A percentile compares a stretch with the other conserved stretches of the same genome.
Evolutionary conservation across 2,329 filamentous ascomycete genomes (phyloP).

Genomic region (Gliomastix tumulicola): DNA sequence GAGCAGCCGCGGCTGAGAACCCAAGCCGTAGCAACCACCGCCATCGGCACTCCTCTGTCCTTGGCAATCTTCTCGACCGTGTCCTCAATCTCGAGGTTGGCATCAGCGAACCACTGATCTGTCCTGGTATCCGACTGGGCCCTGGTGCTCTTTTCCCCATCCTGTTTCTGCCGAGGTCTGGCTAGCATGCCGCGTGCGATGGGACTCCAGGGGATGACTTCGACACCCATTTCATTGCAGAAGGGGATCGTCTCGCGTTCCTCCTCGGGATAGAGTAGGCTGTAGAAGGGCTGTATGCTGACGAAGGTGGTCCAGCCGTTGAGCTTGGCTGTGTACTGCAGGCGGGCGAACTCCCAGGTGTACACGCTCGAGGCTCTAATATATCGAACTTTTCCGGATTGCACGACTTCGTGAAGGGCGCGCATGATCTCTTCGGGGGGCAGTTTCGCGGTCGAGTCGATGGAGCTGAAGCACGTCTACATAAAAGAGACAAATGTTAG

Average conservation of each 20-base stretch:
- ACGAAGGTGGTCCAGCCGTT: conserved; percentile 1
- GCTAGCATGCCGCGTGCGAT: conserved; percentile 22
- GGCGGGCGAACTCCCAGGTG: conserved; percentile 14
- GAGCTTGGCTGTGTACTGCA: conserved; percentile 12
- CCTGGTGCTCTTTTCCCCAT: conserved; percentile 8
- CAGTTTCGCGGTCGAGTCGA: conserved; percentile 44
- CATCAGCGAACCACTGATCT: conserved; percentile 16
- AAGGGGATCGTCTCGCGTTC: conserved; percentile 32
- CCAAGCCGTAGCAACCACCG: conserved; percentile 60
- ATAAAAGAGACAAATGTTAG: too few species aligned
- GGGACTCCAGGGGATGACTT: conserved; percentile 23
- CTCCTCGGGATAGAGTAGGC: conserved; percentile 55
- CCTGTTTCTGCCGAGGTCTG: conserved; percentile 9
- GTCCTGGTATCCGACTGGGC: conserved; percentile 9
- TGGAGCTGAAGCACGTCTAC: conserved; percentile 55
- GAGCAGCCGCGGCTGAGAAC: conserved; percentile 42
- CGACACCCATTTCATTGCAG: conserved; percentile 24
- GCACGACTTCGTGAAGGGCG: conserved; percentile 49
- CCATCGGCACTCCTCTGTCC: conserved; percentile 53
- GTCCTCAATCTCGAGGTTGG: conserved; percentile 19
- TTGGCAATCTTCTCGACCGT: conserved; percentile 45
- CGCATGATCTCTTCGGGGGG: conserved; percentile 46
- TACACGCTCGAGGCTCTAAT: conserved; percentile 15
- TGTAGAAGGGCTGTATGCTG: conserved; percentile 36
- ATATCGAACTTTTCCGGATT: conserved; percentile 39